Evolutionary conservation across 2,329 filamentous ascomycete species (phyloP).

Genomic region (Fusarium algeriense): DNA sequence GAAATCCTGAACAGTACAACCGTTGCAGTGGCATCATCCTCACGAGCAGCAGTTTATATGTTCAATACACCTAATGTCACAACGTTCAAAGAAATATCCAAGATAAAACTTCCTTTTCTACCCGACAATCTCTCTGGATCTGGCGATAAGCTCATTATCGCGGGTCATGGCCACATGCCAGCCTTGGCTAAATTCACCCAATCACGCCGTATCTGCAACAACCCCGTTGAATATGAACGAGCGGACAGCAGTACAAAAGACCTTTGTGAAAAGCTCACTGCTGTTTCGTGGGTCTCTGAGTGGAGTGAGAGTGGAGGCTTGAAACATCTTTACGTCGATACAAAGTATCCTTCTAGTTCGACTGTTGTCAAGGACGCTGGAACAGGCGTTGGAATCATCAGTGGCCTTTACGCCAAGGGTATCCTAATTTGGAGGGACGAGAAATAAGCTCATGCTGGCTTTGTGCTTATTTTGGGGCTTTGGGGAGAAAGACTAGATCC

Average conservation of each 20-base stretch:
- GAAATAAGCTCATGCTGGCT: neutral
- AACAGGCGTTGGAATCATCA: constrained; percentile 51
- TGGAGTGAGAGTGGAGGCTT: constrained; percentile 53
- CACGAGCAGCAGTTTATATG: constrained; percentile 26
- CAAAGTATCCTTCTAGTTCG: constrained; percentile 51
- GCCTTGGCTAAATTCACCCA: constrained; percentile 49
- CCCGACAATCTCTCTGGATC: constrained; percentile 56
- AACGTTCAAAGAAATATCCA: neutral
- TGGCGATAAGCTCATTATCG: constrained; percentile 52
- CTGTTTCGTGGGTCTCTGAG: constrained; percentile 50
- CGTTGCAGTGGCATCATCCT: constrained; percentile 54
- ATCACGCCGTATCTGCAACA: constrained; percentile 53
- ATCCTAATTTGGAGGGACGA: constrained; percentile 47
- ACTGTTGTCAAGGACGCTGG: constrained; percentile 50
- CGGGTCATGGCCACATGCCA: constrained; percentile 56
- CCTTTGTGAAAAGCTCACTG: constrained; percentile 1
- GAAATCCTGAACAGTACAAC: constrained; percentile 55
- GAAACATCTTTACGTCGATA: constrained; percentile 51
- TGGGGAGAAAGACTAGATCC: neutral
- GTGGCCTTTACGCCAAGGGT: constrained; percentile 55
- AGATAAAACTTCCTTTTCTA: constrained; percentile 51
- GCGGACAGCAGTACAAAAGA: constrained; percentile 18
- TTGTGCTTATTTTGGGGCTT: neutral
- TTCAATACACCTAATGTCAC: constrained; percentile 13
- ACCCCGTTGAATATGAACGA: constrained; percentile 43